These are phyloP conservation scores for Combretum micranthum DNA, from an alignment of 345 rosid species.

Conservation along the genomic window DNA sequence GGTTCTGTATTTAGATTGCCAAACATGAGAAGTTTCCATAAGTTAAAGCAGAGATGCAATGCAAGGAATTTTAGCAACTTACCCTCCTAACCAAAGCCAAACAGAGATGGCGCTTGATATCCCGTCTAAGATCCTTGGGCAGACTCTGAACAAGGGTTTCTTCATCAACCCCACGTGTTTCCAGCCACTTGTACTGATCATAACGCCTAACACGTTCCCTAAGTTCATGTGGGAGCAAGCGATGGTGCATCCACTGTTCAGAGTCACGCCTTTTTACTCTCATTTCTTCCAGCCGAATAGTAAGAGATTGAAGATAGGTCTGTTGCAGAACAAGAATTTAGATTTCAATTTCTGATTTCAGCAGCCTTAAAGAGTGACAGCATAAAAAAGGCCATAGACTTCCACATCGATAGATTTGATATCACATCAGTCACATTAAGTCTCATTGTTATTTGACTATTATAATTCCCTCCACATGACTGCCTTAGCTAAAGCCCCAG, in stretches of 20 bases:
- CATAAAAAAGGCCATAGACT: background rate
- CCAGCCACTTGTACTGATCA: constrained; percentile 97
- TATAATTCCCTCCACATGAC: too few relatives aligned
- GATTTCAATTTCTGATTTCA: constrained; percentile 1
- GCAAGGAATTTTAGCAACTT: constrained; percentile 18
- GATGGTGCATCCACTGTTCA: constrained; percentile 99
- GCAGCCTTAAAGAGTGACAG: constrained; percentile 4
- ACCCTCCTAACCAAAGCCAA: constrained; percentile 89
- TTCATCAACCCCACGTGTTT: constrained; percentile 95
- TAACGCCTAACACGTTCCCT: constrained; percentile 86
- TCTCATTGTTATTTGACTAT: too few relatives aligned
- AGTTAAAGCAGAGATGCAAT: background rate
- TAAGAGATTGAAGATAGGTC: constrained; percentile 97
- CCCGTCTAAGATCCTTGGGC: constrained; percentile 93
- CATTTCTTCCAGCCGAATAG: constrained; percentile 96
- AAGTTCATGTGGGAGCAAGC: constrained; percentile 81
- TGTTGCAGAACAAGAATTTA: constrained; percentile 24
- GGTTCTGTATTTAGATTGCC: too few relatives aligned
- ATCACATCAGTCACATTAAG: too few relatives aligned
- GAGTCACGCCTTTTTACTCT: constrained; percentile 96
- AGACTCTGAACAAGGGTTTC: constrained; percentile 77
- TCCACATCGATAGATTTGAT: too few relatives aligned
- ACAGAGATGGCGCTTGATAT: constrained; percentile 94
- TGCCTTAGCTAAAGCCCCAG: too few relatives aligned
- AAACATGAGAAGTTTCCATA: too few relatives aligned